These are phyloP conservation scores for Vigna hirtella DNA, from an alignment of 306 rosid species.

Conservation along the genomic window DNA sequence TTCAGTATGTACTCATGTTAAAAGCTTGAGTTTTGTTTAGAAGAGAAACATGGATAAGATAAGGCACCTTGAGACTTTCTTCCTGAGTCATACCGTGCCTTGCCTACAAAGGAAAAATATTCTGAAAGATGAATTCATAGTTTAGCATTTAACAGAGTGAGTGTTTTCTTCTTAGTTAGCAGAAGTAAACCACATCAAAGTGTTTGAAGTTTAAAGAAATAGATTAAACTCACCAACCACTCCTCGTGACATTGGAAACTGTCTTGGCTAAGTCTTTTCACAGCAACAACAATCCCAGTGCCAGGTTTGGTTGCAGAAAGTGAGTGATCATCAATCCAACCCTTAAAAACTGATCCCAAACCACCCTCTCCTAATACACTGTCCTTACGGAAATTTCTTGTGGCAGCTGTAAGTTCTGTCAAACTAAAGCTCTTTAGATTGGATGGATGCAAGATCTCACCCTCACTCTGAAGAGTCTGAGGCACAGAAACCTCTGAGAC, in stretches of 20 bases:
- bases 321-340: slow-evolving; percentile 69
- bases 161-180: slow-evolving; percentile 1
- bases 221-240: slow-evolving; percentile 64
- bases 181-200: not conserved
- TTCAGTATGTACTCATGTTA: not conserved
- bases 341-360: slow-evolving; percentile 68
- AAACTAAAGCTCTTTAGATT: slow-evolving; percentile 60
- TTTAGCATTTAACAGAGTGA: not conserved
- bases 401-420: slow-evolving; percentile 61
- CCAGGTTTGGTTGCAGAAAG: slow-evolving; percentile 62
- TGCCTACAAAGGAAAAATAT: slow-evolving; percentile 2
- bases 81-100: slow-evolving; percentile 25
- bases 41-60: slow-evolving; percentile 22
- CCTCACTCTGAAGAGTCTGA: slow-evolving; percentile 49
- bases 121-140: slow-evolving; percentile 11
- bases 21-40: slow-evolving; percentile 17
- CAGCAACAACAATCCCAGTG: slow-evolving; percentile 57
- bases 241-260: slow-evolving; percentile 57
- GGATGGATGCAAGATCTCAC: slow-evolving; percentile 56
- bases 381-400: slow-evolving; percentile 65
- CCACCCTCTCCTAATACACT: slow-evolving; percentile 61
- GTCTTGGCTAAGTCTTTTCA: slow-evolving; percentile 60
- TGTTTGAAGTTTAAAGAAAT: not conserved
- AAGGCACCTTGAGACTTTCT: slow-evolving; percentile 12
- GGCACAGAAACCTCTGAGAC: slow-evolving; percentile 40